Percentiles rank a stretch among this genome's conserved stretches.
Evolutionary conservation across 371 early-diverging fungal genomes (phyloP).

Genomic region (Capillidium heterosporum): DNA sequence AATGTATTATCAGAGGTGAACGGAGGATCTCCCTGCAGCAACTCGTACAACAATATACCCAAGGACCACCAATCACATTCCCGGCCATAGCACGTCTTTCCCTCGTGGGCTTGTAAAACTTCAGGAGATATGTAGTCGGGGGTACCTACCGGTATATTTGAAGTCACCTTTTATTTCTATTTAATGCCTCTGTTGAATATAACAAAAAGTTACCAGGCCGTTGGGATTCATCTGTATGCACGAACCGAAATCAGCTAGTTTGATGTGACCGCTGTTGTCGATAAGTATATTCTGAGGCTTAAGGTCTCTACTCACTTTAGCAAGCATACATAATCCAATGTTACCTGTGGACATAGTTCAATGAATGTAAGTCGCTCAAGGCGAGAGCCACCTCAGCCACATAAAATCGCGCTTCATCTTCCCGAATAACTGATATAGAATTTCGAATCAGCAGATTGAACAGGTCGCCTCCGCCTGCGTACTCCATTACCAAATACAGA

Average conservation of each 20-base stretch:
- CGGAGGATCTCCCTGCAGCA: slow-evolving; percentile 88
- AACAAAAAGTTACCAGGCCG: slow-evolving; percentile 14
- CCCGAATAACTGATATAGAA: slow-evolving; percentile 39
- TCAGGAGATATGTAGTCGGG: slow-evolving; percentile 94
- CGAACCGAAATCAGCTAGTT: slow-evolving; percentile 84
- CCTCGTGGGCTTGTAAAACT: slow-evolving; percentile 48
- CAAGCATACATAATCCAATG: not conserved
- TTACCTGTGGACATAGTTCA: slow-evolving; percentile 86
- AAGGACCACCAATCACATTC: slow-evolving; percentile 99
- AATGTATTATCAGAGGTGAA: slow-evolving; percentile 66
- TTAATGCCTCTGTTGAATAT: not conserved
- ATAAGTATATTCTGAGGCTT: slow-evolving; percentile 11
- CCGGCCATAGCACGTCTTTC: slow-evolving; percentile 55
- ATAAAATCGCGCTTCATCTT: slow-evolving; percentile 86
- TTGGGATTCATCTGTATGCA: slow-evolving; percentile 21
- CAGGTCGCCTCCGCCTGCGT: slow-evolving; percentile 87
- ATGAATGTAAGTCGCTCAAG: slow-evolving; percentile 72
- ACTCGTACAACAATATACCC: slow-evolving; percentile 96
- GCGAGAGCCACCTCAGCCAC: slow-evolving; percentile 89
- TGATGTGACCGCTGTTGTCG: slow-evolving; percentile 23
- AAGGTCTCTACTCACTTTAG: slow-evolving; percentile 7
- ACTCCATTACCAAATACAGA: slow-evolving; percentile 93
- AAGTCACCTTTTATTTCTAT: slow-evolving; percentile 31
- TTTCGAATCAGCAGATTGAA: slow-evolving; percentile 69
- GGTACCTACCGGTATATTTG: slow-evolving; percentile 68